Conservation (phyloP, 73 alveolate species). For the Tetrahymena elliotti region DNA sequence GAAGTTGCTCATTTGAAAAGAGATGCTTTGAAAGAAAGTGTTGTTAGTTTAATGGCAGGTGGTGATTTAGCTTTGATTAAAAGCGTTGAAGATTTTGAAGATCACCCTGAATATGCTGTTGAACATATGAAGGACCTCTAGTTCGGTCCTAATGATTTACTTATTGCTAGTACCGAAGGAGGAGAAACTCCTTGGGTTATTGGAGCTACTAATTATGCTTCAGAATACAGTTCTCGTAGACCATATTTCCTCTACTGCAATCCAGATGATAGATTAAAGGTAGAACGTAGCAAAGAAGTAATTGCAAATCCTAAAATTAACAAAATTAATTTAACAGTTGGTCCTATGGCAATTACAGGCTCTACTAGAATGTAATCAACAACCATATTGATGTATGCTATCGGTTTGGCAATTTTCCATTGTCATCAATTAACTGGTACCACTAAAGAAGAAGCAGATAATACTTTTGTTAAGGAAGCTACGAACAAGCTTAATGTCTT, state of each 20-base stretch:
- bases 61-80: slow-evolving; percentile 41
- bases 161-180: slow-evolving; percentile 37
- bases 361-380: slow-evolving; percentile 40
- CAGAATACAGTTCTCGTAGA: not conserved
- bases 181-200: slow-evolving; percentile 45
- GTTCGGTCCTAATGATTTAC: slow-evolving; percentile 18
- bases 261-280: slow-evolving; percentile 32
- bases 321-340: slow-evolving; percentile 30
- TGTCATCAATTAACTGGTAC: not conserved
- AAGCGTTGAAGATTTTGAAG: slow-evolving; percentile 43
- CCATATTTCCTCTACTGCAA: slow-evolving; percentile 39
- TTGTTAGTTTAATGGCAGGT: slow-evolving; percentile 36
- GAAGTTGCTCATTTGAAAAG: not conserved
- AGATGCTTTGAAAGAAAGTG: slow-evolving; percentile 5
- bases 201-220: slow-evolving; percentile 31
- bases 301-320: slow-evolving; percentile 13
- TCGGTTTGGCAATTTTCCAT: slow-evolving; percentile 24
- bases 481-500: not conserved
- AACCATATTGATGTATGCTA: slow-evolving; percentile 30
- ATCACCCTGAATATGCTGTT: slow-evolving; percentile 45
- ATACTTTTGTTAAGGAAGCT: not conserved
- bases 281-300: slow-evolving; percentile 24
- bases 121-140: slow-evolving; percentile 24
- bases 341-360: slow-evolving; percentile 30
- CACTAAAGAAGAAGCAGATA: not conserved